Conservation (phyloP, 2,329 filamentous ascomycete genomes). For the Colletotrichum zoysiae region DNA sequence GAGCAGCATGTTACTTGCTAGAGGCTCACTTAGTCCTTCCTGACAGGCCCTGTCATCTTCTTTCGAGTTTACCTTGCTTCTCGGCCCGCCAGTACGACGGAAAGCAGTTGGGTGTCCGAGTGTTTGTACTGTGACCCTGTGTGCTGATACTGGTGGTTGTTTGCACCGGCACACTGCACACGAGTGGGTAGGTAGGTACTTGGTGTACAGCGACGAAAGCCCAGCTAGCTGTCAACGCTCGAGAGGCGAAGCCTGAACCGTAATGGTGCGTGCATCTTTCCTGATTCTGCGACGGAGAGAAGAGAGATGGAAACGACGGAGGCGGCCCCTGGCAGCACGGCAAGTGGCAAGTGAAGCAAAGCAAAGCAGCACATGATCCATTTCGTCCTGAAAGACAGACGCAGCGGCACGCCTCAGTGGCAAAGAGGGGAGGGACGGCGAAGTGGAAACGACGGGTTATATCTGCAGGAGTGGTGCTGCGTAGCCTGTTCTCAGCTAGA, state of each 20-base stretch:
- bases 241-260: neutral
- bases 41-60: conserved; percentile 2
- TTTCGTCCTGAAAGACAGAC: neutral
- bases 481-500: neutral
- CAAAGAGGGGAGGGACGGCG: neutral
- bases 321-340: conserved; percentile 1
- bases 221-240: neutral
- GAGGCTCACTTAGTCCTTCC: neutral
- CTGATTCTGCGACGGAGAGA: neutral
- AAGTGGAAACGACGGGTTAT: conserved; percentile 15
- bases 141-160: neutral
- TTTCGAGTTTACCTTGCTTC: neutral
- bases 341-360: too few species aligned
- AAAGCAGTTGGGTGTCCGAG: conserved; percentile 12
- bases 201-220: neutral
- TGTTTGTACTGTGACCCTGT: conserved; percentile 16
- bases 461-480: conserved; percentile 14
- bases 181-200: too few species aligned
- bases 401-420: conserved; percentile 2
- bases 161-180: neutral
- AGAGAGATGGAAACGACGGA: neutral
- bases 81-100: neutral
- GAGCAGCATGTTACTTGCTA: neutral
- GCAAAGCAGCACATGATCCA: conserved; percentile 6
- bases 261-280: neutral